phyloP scores from a whole-genome alignment of 1,284 basidiomycete genomes.

The Cronartium quercuum region DNA sequence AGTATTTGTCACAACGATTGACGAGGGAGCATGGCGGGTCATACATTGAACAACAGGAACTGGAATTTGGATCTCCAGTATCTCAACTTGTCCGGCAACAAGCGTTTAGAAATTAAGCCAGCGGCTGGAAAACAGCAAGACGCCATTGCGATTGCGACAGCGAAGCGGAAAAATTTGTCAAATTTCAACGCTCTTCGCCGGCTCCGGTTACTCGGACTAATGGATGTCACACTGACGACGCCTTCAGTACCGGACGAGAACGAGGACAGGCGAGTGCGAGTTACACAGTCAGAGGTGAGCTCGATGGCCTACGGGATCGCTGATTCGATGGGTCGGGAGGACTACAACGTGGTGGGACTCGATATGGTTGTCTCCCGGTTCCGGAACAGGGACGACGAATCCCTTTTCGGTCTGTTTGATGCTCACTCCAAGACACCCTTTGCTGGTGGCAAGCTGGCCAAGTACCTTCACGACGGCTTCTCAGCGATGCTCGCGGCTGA shows the following conservation, averaged over 20 bases:
- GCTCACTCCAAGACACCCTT: slow-evolving; percentile 58
- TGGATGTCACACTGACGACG: slow-evolving; percentile 91
- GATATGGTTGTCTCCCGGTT: slow-evolving; percentile 89
- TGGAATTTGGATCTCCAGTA: slow-evolving; percentile 90
- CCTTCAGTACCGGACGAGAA: slow-evolving; percentile 80
- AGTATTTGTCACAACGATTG: neutral
- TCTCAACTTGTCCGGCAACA: slow-evolving; percentile 80
- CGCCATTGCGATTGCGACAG: slow-evolving; percentile 49
- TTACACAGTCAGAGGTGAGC: slow-evolving; percentile 82
- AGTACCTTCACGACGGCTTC: slow-evolving; percentile 76
- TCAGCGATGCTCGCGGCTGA: slow-evolving; percentile 59
- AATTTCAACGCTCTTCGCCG: slow-evolving; percentile 79
- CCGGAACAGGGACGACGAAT: slow-evolving; percentile 68
- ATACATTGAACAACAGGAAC: slow-evolving; percentile 62
- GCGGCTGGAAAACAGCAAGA: slow-evolving; percentile 51
- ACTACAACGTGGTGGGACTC: slow-evolving; percentile 56
- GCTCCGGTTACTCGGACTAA: slow-evolving; percentile 83
- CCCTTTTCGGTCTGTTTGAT: slow-evolving; percentile 93
- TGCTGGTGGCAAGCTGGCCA: slow-evolving; percentile 52
- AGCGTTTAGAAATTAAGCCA: slow-evolving; percentile 77
- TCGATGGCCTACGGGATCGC: slow-evolving; percentile 95
- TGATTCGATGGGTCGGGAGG: slow-evolving; percentile 74
- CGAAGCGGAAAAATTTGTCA: slow-evolving; percentile 57
- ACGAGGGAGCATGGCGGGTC: neutral
- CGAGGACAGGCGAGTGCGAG: slow-evolving; percentile 84